Conservation (phyloP, 306 rosid species). For the Neltuma alba region DNA sequence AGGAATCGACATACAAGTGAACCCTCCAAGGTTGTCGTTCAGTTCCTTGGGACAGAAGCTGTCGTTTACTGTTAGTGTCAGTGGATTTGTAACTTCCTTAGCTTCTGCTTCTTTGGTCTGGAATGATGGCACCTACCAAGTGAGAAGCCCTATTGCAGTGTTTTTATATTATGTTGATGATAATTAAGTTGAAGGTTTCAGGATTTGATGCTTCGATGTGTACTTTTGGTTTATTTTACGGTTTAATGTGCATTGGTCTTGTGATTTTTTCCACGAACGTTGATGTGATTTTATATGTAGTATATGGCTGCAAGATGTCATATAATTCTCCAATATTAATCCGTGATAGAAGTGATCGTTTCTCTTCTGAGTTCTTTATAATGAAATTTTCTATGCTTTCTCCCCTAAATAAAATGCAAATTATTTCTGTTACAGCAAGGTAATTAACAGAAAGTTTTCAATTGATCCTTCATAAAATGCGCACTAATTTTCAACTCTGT, state of each 20-base stretch:
- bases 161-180: background rate
- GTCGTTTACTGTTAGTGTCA: slow-evolving; percentile 13
- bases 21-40: slow-evolving; percentile 15
- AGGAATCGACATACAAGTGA: slow-evolving; percentile 14
- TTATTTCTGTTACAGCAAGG: too few species aligned
- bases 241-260: background rate
- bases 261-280: background rate
- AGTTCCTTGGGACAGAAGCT: slow-evolving; percentile 10
- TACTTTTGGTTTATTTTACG: background rate
- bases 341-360: background rate
- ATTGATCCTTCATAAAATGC: too few species aligned
- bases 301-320: background rate
- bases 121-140: slow-evolving; percentile 8
- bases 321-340: background rate
- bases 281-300: background rate
- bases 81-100: background rate
- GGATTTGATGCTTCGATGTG: background rate
- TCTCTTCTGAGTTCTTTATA: too few species aligned
- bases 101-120: slow-evolving; percentile 18
- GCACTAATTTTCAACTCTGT: too few species aligned
- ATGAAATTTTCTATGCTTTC: background rate
- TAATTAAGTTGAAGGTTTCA: background rate
- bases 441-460: too few species aligned
- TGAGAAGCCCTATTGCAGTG: slow-evolving; percentile 27
- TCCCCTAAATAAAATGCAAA: too few species aligned